These are phyloP conservation scores for Pseudoturritis turrita DNA, from an alignment of 345 rosid genomes.

Conservation along the genomic window DNA sequence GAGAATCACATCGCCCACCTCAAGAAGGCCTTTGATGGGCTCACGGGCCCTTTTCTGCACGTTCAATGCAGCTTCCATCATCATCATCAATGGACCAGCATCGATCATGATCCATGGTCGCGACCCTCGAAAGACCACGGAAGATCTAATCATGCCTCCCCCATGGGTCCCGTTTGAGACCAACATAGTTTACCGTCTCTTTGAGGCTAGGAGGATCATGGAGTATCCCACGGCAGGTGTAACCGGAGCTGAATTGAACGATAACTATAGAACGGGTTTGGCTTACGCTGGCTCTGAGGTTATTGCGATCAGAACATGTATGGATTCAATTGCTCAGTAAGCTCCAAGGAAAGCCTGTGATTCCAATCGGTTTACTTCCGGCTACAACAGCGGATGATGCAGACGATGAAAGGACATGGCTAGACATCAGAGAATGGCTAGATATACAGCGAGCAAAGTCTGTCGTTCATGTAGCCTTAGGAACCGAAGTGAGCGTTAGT, in stretches of 20 bases:
- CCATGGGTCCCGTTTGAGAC: constrained; percentile 26
- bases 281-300: constrained; percentile 15
- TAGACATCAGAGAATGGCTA: constrained; percentile 29
- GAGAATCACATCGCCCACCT: too few species aligned
- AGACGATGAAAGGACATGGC: constrained; percentile 12
- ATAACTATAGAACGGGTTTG: neutral
- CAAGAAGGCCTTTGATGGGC: too few species aligned
- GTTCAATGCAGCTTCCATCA: neutral
- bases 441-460: constrained; percentile 11
- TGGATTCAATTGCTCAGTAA: constrained; percentile 9
- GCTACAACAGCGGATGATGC: constrained; percentile 4
- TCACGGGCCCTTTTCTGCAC: too few species aligned
- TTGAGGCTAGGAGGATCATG: constrained; percentile 4
- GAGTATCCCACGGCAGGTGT: neutral
- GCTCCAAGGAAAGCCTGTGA: constrained; percentile 23
- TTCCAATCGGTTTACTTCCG: constrained; percentile 31
- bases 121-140: neutral
- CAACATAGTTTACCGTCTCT: constrained; percentile 10
- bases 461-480: constrained; percentile 41
- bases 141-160: constrained; percentile 19
- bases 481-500: constrained; percentile 31
- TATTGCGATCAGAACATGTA: constrained; percentile 2
- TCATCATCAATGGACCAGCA: neutral
- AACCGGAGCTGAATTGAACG: neutral
- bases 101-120: neutral